Evolutionary conservation across 164 flowering plant genomes (phyloP).

Genomic region (Liriodendron chinense): DNA sequence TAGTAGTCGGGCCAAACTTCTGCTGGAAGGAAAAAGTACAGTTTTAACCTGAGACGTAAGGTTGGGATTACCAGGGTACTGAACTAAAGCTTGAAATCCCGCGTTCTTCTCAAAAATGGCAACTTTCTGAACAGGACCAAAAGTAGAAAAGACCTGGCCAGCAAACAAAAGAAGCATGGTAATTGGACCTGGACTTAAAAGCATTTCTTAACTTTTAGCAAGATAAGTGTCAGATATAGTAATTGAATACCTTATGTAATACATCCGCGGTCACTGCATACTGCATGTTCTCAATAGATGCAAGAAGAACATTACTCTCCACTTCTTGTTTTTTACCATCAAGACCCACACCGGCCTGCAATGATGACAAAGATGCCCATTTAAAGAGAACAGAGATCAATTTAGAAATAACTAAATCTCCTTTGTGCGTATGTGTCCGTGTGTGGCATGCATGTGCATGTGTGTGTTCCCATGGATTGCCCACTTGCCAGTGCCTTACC

Average conservation of each 20-base stretch:
- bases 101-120: constrained; percentile 98
- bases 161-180: neutral
- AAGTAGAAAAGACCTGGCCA: constrained; percentile 82
- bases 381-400: neutral
- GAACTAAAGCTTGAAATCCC: constrained; percentile 90
- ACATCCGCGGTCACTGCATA: constrained; percentile 92
- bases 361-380: neutral
- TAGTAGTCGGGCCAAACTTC: neutral
- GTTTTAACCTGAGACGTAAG: neutral
- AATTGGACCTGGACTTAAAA: no score
- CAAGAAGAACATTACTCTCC: constrained; percentile 96
- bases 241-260: constrained; percentile 63
- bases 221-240: neutral
- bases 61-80: constrained; percentile 63
- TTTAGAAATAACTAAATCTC: neutral
- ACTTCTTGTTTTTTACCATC: constrained; percentile 83
- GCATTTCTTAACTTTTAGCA: neutral
- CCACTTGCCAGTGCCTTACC: constrained; percentile 39
- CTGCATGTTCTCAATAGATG: constrained; percentile 96
- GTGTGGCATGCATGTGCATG: neutral
- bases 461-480: neutral
- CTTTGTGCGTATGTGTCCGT: neutral
- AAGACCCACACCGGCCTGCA: constrained; percentile 56
- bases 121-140: constrained; percentile 90
- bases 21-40: neutral